These are phyloP conservation scores for Lipomyces chichibuensis DNA, from an alignment of 805 yeast species.

Conservation along the genomic window DNA sequence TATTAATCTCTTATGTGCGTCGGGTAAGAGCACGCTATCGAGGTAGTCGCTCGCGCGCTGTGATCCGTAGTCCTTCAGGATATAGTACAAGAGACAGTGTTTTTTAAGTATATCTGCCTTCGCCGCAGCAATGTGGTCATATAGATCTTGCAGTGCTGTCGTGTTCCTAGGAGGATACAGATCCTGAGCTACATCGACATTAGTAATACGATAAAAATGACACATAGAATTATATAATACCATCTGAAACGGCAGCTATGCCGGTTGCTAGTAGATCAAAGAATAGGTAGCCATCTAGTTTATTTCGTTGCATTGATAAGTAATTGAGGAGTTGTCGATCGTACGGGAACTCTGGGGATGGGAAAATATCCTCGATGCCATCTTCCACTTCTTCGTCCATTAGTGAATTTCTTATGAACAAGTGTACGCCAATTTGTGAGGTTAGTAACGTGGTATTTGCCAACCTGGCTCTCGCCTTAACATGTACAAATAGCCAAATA, in stretches of 20 bases:
- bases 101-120: constrained; percentile 23
- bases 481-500: no score
- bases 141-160: constrained; percentile 19
- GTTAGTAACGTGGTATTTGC: not conserved
- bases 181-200: constrained; percentile 9
- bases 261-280: constrained; percentile 22
- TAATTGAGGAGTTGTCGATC: not conserved
- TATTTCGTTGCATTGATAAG: constrained; percentile 21
- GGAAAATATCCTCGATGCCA: constrained; percentile 14
- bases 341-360: constrained; percentile 17
- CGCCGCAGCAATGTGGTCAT: constrained; percentile 13
- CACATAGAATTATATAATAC: constrained; percentile 10
- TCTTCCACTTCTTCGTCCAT: constrained; percentile 14
- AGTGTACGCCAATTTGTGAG: not conserved
- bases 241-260: constrained; percentile 20
- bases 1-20: constrained; percentile 16
- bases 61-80: constrained; percentile 19
- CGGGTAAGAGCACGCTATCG: constrained; percentile 16
- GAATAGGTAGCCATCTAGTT: constrained; percentile 27
- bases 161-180: constrained; percentile 24
- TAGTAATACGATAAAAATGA: not conserved
- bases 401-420: not conserved
- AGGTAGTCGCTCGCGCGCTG: constrained; percentile 15
- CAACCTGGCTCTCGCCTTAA: not conserved
- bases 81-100: constrained; percentile 28